A percentile compares a stretch with the other conserved stretches of the same genome.
Conservation (phyloP, 75 land plant species). For the Chamaecyparis obtusa region DNA sequence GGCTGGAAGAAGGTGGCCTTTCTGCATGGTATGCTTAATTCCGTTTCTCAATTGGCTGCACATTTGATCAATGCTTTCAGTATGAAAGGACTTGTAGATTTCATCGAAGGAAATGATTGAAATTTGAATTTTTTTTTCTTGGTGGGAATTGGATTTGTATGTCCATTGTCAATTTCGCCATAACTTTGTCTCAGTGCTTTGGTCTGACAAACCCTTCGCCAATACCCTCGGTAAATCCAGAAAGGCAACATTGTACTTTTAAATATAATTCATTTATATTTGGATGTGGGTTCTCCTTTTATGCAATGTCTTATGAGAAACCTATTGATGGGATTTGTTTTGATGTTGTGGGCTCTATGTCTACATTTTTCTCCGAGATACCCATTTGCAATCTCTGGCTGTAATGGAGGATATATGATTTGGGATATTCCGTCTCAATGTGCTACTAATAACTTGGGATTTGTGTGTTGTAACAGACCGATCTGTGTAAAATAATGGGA, state of each 20-base stretch:
- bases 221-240: not conserved
- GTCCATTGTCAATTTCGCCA: not conserved
- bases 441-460: not conserved
- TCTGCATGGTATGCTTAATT: slow-evolving; percentile 4
- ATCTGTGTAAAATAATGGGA: slow-evolving; percentile 7
- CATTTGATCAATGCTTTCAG: not conserved
- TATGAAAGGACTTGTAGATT: not conserved
- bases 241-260: not conserved
- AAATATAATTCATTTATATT: not conserved
- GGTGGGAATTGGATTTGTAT: not conserved
- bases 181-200: not conserved
- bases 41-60: not conserved
- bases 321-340: not conserved
- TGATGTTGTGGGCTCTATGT: not conserved
- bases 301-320: not conserved
- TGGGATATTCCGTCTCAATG: not conserved
- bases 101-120: no score
- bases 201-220: not conserved
- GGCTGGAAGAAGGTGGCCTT: not conserved
- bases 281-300: not conserved
- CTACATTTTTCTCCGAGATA: not conserved
- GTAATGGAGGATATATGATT: not conserved
- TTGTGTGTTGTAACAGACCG: slow-evolving; percentile 1
- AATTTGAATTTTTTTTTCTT: no score
- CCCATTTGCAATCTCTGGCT: not conserved